Evolutionary conservation across 768 basidiomycete genomes (phyloP).

Genomic region (Agrocybe pediades): DNA sequence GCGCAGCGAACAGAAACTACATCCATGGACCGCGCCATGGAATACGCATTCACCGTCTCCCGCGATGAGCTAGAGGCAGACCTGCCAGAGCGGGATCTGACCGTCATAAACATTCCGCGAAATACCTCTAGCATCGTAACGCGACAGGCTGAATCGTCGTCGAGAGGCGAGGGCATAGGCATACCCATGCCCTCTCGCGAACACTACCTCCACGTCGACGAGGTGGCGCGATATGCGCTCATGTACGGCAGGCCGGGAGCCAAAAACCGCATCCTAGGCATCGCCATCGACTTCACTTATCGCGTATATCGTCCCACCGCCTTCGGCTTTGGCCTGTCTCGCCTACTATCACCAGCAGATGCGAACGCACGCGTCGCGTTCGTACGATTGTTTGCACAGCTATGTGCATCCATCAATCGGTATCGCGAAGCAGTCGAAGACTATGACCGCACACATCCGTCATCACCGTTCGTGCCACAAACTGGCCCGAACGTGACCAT

Average conservation of each 20-base stretch:
- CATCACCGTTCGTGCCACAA: neutral
- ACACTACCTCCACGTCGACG: neutral
- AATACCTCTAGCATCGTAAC: neutral
- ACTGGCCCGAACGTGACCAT: neutral
- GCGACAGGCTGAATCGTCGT: neutral
- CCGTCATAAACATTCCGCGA: too few relatives aligned
- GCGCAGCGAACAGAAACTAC: neutral
- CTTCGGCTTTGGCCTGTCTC: neutral
- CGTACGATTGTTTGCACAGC: neutral
- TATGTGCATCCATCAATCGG: neutral
- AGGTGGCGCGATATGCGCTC: neutral
- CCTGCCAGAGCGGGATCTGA: too few relatives aligned
- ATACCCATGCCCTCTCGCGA: neutral
- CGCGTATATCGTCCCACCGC: neutral
- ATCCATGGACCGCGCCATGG: neutral
- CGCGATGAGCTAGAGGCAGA: neutral
- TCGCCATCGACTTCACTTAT: neutral
- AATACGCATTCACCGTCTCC: neutral
- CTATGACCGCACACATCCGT: neutral
- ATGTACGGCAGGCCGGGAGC: neutral
- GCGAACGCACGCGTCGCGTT: neutral
- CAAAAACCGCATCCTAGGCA: neutral
- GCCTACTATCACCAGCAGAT: neutral
- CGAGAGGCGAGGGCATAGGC: neutral
- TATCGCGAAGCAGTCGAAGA: neutral